A percentile compares a stretch with the other conserved stretches of the same genome.
Evolutionary conservation across 2,329 filamentous ascomycete genomes (phyloP).

Genomic region (Ceratocystis papillata): DNA sequence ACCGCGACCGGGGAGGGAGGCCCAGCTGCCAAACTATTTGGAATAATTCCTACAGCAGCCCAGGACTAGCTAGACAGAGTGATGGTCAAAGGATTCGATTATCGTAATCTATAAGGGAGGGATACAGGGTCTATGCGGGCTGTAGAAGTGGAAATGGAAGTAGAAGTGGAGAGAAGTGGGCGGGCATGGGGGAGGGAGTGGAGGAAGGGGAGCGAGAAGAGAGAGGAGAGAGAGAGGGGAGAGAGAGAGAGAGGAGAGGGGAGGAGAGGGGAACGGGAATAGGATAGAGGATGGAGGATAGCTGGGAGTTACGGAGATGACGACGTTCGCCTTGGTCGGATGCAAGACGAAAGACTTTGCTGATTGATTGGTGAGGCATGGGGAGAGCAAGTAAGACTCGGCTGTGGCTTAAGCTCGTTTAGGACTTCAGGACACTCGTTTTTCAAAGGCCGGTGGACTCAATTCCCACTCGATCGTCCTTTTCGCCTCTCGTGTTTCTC

Average conservation of each 20-base stretch:
- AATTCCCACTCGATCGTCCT: too few species aligned
- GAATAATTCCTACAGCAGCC: neutral
- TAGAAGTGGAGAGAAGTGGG: too few species aligned
- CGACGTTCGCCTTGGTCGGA: neutral
- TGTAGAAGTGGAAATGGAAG: too few species aligned
- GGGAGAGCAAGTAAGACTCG: too few species aligned
- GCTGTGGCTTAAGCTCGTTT: too few species aligned
- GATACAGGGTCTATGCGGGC: constrained; percentile 8
- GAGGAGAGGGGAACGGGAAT: neutral
- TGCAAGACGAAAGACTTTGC: too few species aligned
- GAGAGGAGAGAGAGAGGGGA: neutral
- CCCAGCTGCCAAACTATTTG: constrained; percentile 3
- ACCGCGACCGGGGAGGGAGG: neutral
- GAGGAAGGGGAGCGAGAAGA: neutral
- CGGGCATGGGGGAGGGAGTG: neutral
- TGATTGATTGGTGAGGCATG: too few species aligned
- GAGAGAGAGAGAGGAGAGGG: neutral
- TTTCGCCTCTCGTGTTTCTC: too few species aligned
- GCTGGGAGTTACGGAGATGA: neutral
- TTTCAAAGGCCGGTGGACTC: too few species aligned
- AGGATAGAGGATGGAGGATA: too few species aligned
- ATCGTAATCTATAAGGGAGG: constrained; percentile 1
- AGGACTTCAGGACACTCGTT: too few species aligned
- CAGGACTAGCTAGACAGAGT: neutral
- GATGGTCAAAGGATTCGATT: neutral